Evolutionary conservation across 257 asterid genomes (phyloP).

Genomic region (Cordia subcordata): DNA sequence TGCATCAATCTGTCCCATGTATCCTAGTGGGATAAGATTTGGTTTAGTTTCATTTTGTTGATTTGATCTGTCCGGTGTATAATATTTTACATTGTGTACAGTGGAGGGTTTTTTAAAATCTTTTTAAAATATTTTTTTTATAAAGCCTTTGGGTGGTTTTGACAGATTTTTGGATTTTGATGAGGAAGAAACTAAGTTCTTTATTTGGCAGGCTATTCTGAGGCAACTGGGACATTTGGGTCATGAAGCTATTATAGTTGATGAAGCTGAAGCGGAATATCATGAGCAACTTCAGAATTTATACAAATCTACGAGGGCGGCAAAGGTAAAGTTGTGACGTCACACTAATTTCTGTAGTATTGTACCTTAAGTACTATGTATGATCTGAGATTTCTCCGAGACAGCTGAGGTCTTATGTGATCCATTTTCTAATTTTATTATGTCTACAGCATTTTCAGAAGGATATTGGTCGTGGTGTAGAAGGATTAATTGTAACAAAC

Average conservation of each 20-base stretch:
- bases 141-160: too few species aligned
- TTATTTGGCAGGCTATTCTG: slow-evolving; percentile 61
- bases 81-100: too few species aligned
- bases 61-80: too few species aligned
- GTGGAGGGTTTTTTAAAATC: too few species aligned
- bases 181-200: slow-evolving; percentile 6
- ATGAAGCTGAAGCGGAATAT: slow-evolving; percentile 65
- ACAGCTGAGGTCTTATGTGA: slow-evolving; percentile 36
- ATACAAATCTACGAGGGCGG: slow-evolving; percentile 85
- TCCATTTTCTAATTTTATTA: slow-evolving; percentile 1
- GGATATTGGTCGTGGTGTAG: slow-evolving; percentile 83
- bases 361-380: background rate
- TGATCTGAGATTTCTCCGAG: slow-evolving; percentile 20
- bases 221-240: slow-evolving; percentile 89
- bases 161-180: background rate
- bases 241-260: slow-evolving; percentile 66
- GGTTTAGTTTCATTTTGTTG: too few species aligned
- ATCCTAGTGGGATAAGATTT: too few species aligned
- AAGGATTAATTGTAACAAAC: slow-evolving; percentile 65
- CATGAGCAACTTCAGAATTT: slow-evolving; percentile 68
- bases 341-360: background rate
- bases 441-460: slow-evolving; percentile 96
- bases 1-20: too few species aligned
- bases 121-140: too few species aligned
- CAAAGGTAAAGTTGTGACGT: slow-evolving; percentile 53